Percentiles rank a stretch among this genome's conserved stretches.
Evolutionary conservation across 441 rosid genomes (phyloP).

Genomic region (Codiaeum variegatum): DNA sequence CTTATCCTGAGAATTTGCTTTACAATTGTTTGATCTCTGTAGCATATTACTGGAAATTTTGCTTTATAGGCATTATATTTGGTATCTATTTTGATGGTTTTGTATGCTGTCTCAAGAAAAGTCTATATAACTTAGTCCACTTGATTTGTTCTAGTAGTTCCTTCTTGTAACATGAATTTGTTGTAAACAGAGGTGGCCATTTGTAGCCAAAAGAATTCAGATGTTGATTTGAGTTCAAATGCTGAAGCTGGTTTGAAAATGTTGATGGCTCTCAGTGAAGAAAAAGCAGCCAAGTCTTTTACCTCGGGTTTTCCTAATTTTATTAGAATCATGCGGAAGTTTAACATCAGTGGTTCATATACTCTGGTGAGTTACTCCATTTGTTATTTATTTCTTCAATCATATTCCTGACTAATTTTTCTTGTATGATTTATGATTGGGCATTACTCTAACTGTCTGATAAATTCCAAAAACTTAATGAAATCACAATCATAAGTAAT

Average conservation of each 20-base stretch:
- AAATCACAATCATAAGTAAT: background rate
- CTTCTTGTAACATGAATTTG: conserved; percentile 7
- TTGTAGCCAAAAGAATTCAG: conserved; percentile 16
- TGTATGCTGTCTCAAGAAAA: conserved; percentile 5
- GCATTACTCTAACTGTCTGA: background rate
- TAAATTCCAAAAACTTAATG: background rate
- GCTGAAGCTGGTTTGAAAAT: conserved; percentile 33
- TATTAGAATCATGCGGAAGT: conserved; percentile 55
- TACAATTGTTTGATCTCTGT: background rate
- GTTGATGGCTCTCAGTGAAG: conserved; percentile 40
- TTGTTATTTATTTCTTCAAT: background rate
- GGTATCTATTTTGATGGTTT: background rate
- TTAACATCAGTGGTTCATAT: conserved; percentile 57
- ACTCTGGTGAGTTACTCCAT: conserved; percentile 43
- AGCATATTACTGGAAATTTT: background rate
- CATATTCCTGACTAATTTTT: background rate
- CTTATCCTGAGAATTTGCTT: background rate
- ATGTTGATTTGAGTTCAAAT: conserved; percentile 16
- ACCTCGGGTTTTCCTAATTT: conserved; percentile 46
- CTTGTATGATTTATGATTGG: background rate
- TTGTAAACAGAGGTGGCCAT: conserved; percentile 17
- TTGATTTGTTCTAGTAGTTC: conserved; percentile 1
- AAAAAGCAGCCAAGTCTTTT: conserved; percentile 47
- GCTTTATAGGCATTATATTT: background rate
- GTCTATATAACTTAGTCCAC: background rate